Conservation (phyloP, 2,329 filamentous ascomycete species). For the Aaosphaeria pasadenensis region DNA sequence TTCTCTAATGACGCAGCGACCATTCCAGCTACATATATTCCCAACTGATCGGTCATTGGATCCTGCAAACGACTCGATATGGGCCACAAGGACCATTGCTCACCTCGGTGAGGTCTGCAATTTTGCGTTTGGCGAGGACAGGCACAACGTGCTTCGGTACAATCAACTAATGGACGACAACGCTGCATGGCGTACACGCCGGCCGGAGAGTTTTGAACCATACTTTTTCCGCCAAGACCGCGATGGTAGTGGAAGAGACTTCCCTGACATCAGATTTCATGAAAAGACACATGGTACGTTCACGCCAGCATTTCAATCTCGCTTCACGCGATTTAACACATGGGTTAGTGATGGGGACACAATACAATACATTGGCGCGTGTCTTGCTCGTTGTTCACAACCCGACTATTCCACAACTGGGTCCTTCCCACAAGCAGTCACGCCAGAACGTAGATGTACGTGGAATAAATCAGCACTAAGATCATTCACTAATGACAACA, state of each 20-base stretch:
- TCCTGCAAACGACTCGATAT: conserved; percentile 39
- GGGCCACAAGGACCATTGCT: conserved; percentile 42
- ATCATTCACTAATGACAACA: conserved; percentile 2
- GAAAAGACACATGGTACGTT: conserved; percentile 29
- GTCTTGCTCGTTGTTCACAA: conserved; percentile 35
- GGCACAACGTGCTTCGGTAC: conserved; percentile 27
- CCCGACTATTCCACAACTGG: conserved; percentile 35
- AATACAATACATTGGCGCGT: conserved; percentile 34
- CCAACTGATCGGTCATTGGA: conserved; percentile 39
- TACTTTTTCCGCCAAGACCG: conserved; percentile 31
- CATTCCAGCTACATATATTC: conserved; percentile 36
- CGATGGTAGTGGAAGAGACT: conserved; percentile 30
- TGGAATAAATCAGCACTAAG: not conserved
- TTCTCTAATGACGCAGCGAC: conserved; percentile 34
- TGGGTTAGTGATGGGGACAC: conserved; percentile 10
- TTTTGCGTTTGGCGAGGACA: conserved; percentile 33
- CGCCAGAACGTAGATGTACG: conserved; percentile 27
- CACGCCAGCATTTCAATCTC: no score
- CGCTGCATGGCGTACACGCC: conserved; percentile 26
- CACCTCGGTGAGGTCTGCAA: conserved; percentile 37
- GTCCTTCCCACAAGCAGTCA: conserved; percentile 30
- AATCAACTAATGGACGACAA: conserved; percentile 34
- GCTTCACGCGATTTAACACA: not conserved
- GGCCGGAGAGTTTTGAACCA: conserved; percentile 34
- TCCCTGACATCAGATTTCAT: conserved; percentile 34